Percentiles rank a stretch among this genome's conserved stretches.
phyloP scores from a whole-genome alignment of 306 rosid genomes.

The Dalbergia cochinchinensis region DNA sequence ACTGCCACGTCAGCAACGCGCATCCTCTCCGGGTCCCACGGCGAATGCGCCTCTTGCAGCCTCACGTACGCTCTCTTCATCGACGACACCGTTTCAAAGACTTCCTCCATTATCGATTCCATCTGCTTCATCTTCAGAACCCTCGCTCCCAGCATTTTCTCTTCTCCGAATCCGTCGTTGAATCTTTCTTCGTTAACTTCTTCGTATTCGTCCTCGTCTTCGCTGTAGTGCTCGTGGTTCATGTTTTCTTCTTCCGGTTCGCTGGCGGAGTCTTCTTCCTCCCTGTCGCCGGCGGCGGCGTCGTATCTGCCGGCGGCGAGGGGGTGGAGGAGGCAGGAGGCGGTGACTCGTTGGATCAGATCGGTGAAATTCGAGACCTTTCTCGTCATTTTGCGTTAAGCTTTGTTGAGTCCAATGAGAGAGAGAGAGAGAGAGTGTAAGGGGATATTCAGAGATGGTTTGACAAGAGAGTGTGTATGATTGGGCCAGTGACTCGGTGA shows the following conservation, averaged over 20 bases:
- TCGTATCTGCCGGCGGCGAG: constrained; percentile 59
- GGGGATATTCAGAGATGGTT: constrained; percentile 42
- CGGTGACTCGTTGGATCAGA: constrained; percentile 93
- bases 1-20: constrained; percentile 83
- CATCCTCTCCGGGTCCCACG: constrained; percentile 92
- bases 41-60: constrained; percentile 86
- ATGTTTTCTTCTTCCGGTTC: constrained; percentile 62
- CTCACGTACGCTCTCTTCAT: constrained; percentile 85
- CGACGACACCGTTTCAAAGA: constrained; percentile 77
- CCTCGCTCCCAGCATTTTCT: constrained; percentile 38
- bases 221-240: constrained; percentile 23
- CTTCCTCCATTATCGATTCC: constrained; percentile 76
- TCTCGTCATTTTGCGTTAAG: constrained; percentile 62
- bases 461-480: constrained; percentile 1
- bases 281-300: constrained; percentile 27
- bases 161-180: constrained; percentile 37
- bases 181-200: constrained; percentile 30
- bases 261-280: constrained; percentile 43
- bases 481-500: constrained; percentile 10
- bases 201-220: constrained; percentile 25
- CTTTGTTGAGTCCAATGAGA: constrained; percentile 30
- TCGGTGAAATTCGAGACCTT: constrained; percentile 88
- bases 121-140: constrained; percentile 62
- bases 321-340: constrained; percentile 92
- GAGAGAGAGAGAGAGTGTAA: not conserved